Evolutionary conservation across 176 grass and related monocot species (phyloP).

Genomic region (Juncus inflexus): DNA sequence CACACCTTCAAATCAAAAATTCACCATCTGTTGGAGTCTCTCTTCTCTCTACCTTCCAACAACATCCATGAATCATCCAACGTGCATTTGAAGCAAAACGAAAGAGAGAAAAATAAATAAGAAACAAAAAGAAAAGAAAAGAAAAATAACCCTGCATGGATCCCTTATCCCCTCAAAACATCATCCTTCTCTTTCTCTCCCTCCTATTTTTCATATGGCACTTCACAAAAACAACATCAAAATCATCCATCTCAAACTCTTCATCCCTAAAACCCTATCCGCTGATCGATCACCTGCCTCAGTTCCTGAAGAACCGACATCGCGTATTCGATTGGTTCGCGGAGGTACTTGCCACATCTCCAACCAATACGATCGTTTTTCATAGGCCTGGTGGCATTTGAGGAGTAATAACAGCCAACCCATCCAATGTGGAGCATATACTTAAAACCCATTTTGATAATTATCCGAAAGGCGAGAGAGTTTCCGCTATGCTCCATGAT

Average conservation of each 20-base stretch:
- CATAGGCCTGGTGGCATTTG: conserved; percentile 47
- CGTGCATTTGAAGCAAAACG: no score
- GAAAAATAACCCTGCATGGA: neutral
- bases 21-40: no score
- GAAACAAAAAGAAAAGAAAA: no score
- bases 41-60: no score
- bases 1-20: no score
- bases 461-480: conserved; percentile 46
- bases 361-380: conserved; percentile 40
- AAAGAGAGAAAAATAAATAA: no score
- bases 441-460: conserved; percentile 42
- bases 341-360: conserved; percentile 24
- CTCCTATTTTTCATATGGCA: neutral
- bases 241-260: neutral
- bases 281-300: conserved; percentile 55
- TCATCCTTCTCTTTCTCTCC: conserved; percentile 20
- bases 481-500: conserved; percentile 37
- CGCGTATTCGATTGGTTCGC: conserved; percentile 51
- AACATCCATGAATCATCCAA: no score
- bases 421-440: conserved; percentile 45
- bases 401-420: conserved; percentile 44
- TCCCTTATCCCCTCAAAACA: neutral
- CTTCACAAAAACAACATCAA: neutral
- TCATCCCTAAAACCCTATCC: conserved; percentile 38
- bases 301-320: conserved; percentile 52